Percentiles rank a stretch among this genome's conserved stretches.
These are phyloP conservation scores for Colletotrichum camelliae DNA, from an alignment of 2,329 filamentous ascomycete genomes.

Conservation along the genomic window DNA sequence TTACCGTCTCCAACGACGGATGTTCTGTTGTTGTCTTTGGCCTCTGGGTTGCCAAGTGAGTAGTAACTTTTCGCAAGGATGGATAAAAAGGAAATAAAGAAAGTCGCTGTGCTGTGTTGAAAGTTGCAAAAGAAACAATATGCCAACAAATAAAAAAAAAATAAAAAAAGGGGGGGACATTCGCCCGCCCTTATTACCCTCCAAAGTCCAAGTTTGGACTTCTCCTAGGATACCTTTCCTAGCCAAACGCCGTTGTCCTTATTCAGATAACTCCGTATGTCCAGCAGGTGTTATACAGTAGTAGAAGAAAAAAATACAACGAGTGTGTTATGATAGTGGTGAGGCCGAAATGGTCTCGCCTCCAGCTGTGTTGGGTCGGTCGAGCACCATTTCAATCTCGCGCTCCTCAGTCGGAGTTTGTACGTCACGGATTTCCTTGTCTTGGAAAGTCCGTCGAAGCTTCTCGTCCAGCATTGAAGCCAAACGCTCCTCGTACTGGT, in stretches of 20 bases:
- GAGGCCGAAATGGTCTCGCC: constrained; percentile 24
- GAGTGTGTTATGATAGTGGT: constrained; percentile 26
- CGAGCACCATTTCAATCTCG: constrained; percentile 33
- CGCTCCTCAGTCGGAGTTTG: constrained; percentile 37
- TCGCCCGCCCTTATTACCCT: background rate
- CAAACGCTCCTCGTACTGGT: constrained; percentile 77
- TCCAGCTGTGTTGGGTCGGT: background rate
- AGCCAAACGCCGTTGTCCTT: background rate
- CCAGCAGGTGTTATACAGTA: constrained; percentile 14
- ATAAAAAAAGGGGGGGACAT: background rate
- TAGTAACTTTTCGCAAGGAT: background rate
- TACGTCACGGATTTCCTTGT: constrained; percentile 33
- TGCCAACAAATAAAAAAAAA: background rate
- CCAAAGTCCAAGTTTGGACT: background rate
- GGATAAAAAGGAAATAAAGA: background rate
- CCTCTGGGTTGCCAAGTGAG: background rate
- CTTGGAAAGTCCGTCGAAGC: constrained; percentile 54
- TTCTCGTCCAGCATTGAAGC: constrained; percentile 77
- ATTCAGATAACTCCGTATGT: constrained; percentile 3
- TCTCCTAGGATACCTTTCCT: background rate
- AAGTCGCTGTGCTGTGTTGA: background rate
- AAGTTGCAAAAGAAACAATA: background rate
- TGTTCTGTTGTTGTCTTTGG: background rate
- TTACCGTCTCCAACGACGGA: background rate
- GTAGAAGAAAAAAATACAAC: constrained; percentile 8